Base-by-base conservation (phyloP, 352 stramenopile species). In the Globisporangium abappressorium region DNA sequence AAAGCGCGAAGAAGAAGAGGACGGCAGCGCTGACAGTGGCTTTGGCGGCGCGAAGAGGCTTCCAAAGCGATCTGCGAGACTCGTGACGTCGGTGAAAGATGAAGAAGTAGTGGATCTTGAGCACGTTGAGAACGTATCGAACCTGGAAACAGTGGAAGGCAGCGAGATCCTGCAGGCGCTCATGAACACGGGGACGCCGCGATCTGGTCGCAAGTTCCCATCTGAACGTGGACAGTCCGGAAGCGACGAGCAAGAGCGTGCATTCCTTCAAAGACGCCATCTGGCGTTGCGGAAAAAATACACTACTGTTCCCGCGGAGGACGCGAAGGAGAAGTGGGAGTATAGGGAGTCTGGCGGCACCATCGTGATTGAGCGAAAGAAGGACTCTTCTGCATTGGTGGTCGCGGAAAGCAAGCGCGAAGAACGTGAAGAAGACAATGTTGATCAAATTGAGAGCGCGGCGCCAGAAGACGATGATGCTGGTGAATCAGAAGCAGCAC, bases 101-200 rank as follows among this genome's bases (percentile, higher is more conserved):
- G 73, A 84, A 30, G 77, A 64, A 2, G 72, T 85, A 20, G 75
- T 90, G n/a, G 78, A 90, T 57, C 65, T 90, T 33, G 67, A 74
- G 14, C 56, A 68, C 8, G 67, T 86, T 20, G 47, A 62, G 18
- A 72, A 84, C 14, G 73, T 85, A 9, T 71, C 72, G 1, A 56
- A 58, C 1, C 67, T 91, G 0, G 85, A 90, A 68, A 89, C 79
- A 6, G 75, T 93, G 11, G 84, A 93, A 55, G 84, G 84, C n/a
- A 73, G 81, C 28, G 81, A 74, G 34, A 93, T 93, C 55, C 41
- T 90, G 8, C 64, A 82, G 18, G 73, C 76, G 36, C 69, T 93
- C 46, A 66, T 90, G 70, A 61, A 57, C 34, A 66, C 68, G 12
- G 79, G 67, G 5, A 90, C 80, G 3, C 82, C 82, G 9, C 70